These are phyloP conservation scores for Aspergillus aculeatinus DNA, from an alignment of 2,329 filamentous ascomycete genomes.

Conservation along the genomic window DNA sequence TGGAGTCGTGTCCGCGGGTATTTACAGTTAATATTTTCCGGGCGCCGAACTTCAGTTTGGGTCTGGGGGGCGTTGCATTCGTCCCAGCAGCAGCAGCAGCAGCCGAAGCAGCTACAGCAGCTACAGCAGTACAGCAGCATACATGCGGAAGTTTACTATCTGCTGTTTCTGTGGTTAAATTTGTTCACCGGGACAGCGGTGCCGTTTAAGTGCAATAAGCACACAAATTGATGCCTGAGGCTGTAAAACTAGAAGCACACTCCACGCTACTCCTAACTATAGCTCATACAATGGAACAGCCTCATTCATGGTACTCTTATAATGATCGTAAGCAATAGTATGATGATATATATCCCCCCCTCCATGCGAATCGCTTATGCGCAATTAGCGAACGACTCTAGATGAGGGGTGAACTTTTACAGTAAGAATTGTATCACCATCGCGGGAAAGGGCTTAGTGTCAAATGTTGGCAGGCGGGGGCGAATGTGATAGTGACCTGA, in stretches of 20 bases:
- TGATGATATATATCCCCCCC: no score
- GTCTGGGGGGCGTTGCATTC: conserved; percentile 7
- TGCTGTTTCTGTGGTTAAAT: no score
- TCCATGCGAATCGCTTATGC: neutral
- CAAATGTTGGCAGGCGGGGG: conserved; percentile 19
- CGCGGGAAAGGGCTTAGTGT: conserved; percentile 11
- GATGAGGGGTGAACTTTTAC: neutral
- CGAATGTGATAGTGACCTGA: conserved; percentile 7
- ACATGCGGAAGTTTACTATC: no score
- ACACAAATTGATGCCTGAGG: neutral
- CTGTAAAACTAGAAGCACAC: neutral
- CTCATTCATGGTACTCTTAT: no score
- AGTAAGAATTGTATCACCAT: neutral
- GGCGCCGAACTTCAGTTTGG: conserved; percentile 15
- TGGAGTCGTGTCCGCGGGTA: conserved; percentile 28
- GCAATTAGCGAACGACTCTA: neutral
- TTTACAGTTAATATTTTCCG: conserved; percentile 32
- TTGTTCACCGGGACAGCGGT: no score
- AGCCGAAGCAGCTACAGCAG: no score
- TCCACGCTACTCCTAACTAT: neutral
- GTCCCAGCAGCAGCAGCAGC: conserved; percentile 1
- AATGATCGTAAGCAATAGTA: no score
- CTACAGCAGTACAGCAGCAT: no score
- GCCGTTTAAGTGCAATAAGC: no score
- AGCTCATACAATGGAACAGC: no score